phyloP scores from a whole-genome alignment of 2,329 filamentous ascomycete species.

The Coleophoma eucalyptorum region DNA sequence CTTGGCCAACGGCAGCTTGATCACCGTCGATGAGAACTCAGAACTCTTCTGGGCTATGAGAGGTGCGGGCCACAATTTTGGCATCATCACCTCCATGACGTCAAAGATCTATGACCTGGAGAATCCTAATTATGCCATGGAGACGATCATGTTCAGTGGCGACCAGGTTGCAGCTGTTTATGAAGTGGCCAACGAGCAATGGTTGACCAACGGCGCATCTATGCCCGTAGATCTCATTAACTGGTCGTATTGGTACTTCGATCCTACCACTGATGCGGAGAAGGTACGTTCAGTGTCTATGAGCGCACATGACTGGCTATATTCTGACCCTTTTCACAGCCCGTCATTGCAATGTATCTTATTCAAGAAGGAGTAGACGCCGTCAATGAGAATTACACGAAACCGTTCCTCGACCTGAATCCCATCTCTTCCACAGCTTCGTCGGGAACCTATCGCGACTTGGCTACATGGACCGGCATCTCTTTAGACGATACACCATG shows the following conservation, averaged over 20 bases:
- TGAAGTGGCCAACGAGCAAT: conserved; percentile 38
- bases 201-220: conserved; percentile 34
- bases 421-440: conserved; percentile 29
- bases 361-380: conserved; percentile 37
- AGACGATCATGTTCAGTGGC: conserved; percentile 40
- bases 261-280: conserved; percentile 34
- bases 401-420: conserved; percentile 38
- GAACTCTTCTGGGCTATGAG: conserved; percentile 55
- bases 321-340: conserved; percentile 18
- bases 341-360: conserved; percentile 36
- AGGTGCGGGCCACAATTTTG: conserved; percentile 57
- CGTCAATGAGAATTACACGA: conserved; percentile 36
- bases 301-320: not conserved
- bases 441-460: conserved; percentile 40
- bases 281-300: conserved; percentile 28
- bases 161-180: conserved; percentile 47
- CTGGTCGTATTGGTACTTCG: conserved; percentile 44
- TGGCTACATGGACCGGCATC: conserved; percentile 40
- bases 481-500: conserved; percentile 30
- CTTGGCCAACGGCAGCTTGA: conserved; percentile 43
- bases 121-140: conserved; percentile 31
- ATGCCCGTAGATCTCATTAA: conserved; percentile 42
- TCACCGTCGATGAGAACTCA: conserved; percentile 34
- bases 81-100: conserved; percentile 46
- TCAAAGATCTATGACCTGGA: conserved; percentile 42